These are phyloP conservation scores for Niebla homalea DNA, from an alignment of 495 filamentous ascomycete species.

Conservation along the genomic window DNA sequence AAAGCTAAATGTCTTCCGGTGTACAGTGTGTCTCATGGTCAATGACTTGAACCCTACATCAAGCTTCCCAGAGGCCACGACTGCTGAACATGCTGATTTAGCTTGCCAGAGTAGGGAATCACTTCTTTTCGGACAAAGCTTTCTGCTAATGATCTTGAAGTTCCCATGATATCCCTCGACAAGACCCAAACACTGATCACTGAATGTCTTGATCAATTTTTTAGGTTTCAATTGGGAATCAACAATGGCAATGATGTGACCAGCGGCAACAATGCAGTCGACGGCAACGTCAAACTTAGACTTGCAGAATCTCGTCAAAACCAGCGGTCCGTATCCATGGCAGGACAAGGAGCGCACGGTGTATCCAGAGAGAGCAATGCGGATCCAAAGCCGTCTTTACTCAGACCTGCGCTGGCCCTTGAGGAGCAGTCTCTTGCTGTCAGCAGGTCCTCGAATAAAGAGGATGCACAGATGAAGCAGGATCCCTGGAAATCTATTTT, in stretches of 20 bases:
- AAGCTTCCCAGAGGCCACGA: not conserved
- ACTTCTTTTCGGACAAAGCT: not conserved
- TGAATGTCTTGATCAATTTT: slow-evolving; percentile 24
- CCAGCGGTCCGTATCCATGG: not conserved
- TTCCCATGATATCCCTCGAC: not conserved
- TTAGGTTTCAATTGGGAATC: not conserved
- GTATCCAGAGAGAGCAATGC: not conserved
- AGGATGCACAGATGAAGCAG: not conserved
- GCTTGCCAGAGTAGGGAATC: not conserved
- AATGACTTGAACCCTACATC: slow-evolving; percentile 57
- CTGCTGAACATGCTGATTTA: not conserved
- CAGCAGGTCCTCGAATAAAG: not conserved
- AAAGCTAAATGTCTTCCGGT: slow-evolving; percentile 61
- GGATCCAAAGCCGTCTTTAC: not conserved
- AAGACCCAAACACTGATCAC: slow-evolving; percentile 37
- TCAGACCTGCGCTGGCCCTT: not conserved
- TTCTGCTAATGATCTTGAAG: not conserved
- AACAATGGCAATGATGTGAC: not conserved
- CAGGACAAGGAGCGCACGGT: too few species aligned
- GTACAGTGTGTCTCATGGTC: slow-evolving; percentile 73
- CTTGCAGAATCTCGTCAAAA: not conserved
- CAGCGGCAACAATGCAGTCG: not conserved
- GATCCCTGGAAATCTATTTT: slow-evolving; percentile 38
- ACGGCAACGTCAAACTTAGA: not conserved
- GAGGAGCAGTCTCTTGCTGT: not conserved